Percentiles rank a stretch among this genome's conserved stretches.
Evolutionary conservation across 495 filamentous ascomycete genomes (phyloP).

Genomic region (Aspergillus diversus): DNA sequence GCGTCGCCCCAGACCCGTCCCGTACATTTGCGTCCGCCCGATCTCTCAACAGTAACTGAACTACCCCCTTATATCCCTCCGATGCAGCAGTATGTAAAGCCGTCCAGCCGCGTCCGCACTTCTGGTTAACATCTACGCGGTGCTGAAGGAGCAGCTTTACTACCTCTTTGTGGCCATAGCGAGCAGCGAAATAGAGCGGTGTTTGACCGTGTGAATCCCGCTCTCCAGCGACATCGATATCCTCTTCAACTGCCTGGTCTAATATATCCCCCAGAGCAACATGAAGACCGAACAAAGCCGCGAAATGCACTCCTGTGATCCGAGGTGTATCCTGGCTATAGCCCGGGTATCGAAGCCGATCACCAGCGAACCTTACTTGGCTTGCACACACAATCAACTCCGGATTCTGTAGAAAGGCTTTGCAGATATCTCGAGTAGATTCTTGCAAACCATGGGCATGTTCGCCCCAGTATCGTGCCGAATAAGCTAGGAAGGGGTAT

Average conservation of each 20-base stretch:
- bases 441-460: background rate
- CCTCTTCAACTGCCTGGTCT: background rate
- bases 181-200: background rate
- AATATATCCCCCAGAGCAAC: background rate
- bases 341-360: background rate
- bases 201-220: background rate
- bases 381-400: background rate
- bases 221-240: background rate
- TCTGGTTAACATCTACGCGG: background rate
- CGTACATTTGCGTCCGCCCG: background rate
- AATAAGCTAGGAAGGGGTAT: background rate
- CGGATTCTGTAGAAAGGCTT: background rate
- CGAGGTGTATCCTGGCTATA: background rate
- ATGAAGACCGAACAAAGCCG: background rate
- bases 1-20: background rate
- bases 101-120: background rate
- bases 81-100: background rate
- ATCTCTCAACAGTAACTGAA: background rate
- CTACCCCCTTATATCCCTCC: background rate
- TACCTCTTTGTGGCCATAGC: background rate
- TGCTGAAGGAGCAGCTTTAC: background rate
- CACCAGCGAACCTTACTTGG: background rate
- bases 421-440: background rate
- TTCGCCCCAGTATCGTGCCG: background rate
- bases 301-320: background rate